Evolutionary conservation across 192 early-diverging fungal species (phyloP), one percentile per base, ranked within the genome.

Genomic region (Spinellus fusiger): DNA sequence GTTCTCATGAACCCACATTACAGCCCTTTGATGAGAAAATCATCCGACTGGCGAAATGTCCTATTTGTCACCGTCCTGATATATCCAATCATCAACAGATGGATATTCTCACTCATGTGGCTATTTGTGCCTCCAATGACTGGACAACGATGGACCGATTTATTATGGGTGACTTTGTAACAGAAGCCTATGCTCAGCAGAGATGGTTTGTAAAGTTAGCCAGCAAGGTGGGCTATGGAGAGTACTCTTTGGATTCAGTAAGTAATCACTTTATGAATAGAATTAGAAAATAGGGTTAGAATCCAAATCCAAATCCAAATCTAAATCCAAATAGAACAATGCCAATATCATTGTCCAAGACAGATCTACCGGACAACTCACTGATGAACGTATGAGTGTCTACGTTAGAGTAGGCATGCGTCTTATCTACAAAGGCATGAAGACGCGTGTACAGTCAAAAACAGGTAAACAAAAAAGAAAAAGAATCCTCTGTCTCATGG

Each of bases 261-360:
- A 66, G 44, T 53, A 33, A 9, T 22, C 4, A 22, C 8, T 25
- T 33, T 10, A 7, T 25, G 26, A 5, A 54, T 6, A 5, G 1
- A 16, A 33, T 15, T 46, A 8, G 13, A 26, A 28, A 47, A 37
- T 16, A 28, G 10, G 25, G 40, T n/a, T n/a, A n/a, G n/a, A n/a
- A n/a, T n/a, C 5, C n/a, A 10, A 16, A 0, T 12, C 2, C 44
- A 31, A 10, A 27, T 23, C 22, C 20, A 6, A 5, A 13, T 46
- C 1, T 35, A 6, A 12, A 12, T 53, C 12, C 47, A 10, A 1
- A 31, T 65, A 82, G 74, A 84, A 74, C 56, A 79, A 82, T 69
- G 86, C 88, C 32, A 89, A 88, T 58, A 91, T 91, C 35, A 83
- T 91, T 52, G 84, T 89, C 3, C 82, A 89, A 67, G 84, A 91